These are phyloP conservation scores for Neurospora sublineolata DNA, from an alignment of 495 filamentous ascomycete genomes.

Conservation along the genomic window DNA sequence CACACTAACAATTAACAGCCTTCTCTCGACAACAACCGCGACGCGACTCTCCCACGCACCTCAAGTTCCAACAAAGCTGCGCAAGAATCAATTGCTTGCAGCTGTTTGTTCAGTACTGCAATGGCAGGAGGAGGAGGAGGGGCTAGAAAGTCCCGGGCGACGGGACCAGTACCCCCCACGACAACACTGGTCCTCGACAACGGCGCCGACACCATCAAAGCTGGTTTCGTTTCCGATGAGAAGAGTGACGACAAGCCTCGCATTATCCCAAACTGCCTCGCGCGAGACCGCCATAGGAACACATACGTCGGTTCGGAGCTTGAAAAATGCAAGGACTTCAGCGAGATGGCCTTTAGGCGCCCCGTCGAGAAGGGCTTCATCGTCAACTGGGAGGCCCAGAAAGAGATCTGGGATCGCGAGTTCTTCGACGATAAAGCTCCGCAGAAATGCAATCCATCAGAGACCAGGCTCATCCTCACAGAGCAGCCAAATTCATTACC, in stretches of 20 bases:
- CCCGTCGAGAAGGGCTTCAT: conserved; percentile 93
- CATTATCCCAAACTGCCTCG: conserved; percentile 78
- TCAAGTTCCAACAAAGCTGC: not conserved
- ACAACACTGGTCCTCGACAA: conserved; percentile 86
- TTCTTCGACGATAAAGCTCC: conserved; percentile 69
- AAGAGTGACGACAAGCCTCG: conserved; percentile 42
- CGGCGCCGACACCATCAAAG: conserved; percentile 88
- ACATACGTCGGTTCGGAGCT: conserved; percentile 72
- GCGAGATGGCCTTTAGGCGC: conserved; percentile 74
- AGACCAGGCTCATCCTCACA: conserved; percentile 71
- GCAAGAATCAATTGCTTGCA: not conserved
- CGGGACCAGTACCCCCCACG: conserved; percentile 37
- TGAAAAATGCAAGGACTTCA: conserved; percentile 75
- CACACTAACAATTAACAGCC: not conserved
- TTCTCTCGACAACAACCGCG: not conserved
- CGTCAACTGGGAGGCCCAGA: conserved; percentile 94
- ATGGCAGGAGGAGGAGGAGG: conserved; percentile 33
- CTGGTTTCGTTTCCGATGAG: conserved; percentile 54
- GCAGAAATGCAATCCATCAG: conserved; percentile 59
- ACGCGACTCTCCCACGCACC: not conserved
- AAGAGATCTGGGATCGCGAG: conserved; percentile 87
- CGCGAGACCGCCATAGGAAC: conserved; percentile 65
- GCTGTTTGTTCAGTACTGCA: not conserved
- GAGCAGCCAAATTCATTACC: conserved; percentile 85
- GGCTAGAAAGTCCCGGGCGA: conserved; percentile 24